Evolutionary conservation across 202 grass and related monocot species (phyloP).

Genomic region (Zoysia matrella): DNA sequence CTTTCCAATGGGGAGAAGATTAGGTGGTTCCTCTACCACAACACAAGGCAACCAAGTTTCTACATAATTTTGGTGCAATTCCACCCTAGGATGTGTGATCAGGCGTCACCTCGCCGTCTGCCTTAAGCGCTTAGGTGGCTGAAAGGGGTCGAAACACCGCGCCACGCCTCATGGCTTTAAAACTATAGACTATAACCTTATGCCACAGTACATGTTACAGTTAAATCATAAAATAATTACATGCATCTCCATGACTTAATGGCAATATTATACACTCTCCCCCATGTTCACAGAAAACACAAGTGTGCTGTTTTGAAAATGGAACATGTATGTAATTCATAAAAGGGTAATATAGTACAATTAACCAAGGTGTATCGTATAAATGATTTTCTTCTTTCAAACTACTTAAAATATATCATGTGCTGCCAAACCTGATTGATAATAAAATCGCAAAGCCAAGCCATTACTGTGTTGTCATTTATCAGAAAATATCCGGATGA

Average conservation of each 20-base stretch:
- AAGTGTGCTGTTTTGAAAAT: not conserved
- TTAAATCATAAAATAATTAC: not conserved
- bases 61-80: no score
- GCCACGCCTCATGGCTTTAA: no score
- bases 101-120: no score
- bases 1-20: no score
- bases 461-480: no score
- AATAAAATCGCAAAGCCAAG: not conserved
- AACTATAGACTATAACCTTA: not conserved
- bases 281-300: not conserved
- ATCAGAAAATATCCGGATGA: no score
- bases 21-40: no score
- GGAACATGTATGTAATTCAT: not conserved
- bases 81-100: no score
- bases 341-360: not conserved
- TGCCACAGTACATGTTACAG: not conserved
- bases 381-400: not conserved
- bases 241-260: conserved; percentile 8
- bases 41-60: no score
- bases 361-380: not conserved
- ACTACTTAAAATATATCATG: not conserved
- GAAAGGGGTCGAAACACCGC: no score
- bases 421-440: not conserved
- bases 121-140: no score
- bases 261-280: not conserved